These are phyloP conservation scores for Aaosphaeria pasadenensis DNA, from an alignment of 2,329 filamentous ascomycete genomes.

Conservation along the genomic window DNA sequence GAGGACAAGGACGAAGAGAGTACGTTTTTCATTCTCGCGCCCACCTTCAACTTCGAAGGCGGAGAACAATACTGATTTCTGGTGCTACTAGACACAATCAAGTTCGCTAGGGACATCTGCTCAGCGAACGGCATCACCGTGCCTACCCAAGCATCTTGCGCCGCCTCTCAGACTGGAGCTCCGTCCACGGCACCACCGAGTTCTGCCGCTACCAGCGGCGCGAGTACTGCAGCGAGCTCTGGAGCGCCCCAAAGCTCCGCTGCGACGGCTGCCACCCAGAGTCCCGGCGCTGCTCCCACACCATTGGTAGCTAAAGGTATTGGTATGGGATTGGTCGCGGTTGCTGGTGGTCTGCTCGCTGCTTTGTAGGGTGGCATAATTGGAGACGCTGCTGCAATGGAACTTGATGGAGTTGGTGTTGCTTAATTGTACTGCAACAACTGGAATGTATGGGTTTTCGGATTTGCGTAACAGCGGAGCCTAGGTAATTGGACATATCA, in stretches of 20 bases:
- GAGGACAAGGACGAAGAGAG: too few species aligned
- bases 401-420: too few species aligned
- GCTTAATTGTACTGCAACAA: too few species aligned
- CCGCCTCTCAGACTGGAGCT: slow-evolving; percentile 7
- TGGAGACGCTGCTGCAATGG: too few species aligned
- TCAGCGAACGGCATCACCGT: slow-evolving; percentile 36
- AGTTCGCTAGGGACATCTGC: slow-evolving; percentile 42
- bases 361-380: slow-evolving; percentile 15
- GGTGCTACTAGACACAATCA: slow-evolving; percentile 35
- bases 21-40: too few species aligned
- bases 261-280: slow-evolving; percentile 10
- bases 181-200: slow-evolving; percentile 1
- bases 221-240: slow-evolving; percentile 2
- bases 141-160: slow-evolving; percentile 37
- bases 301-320: not conserved
- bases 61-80: too few species aligned
- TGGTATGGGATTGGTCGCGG: not conserved
- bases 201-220: not conserved
- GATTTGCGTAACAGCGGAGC: too few species aligned
- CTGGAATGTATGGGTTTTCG: too few species aligned
- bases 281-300: not conserved
- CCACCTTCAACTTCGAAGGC: too few species aligned
- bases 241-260: not conserved
- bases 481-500: too few species aligned
- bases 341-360: slow-evolving; percentile 17